Conservation (phyloP, 2,329 filamentous ascomycete species). For the Aspergillus tamarii region DNA sequence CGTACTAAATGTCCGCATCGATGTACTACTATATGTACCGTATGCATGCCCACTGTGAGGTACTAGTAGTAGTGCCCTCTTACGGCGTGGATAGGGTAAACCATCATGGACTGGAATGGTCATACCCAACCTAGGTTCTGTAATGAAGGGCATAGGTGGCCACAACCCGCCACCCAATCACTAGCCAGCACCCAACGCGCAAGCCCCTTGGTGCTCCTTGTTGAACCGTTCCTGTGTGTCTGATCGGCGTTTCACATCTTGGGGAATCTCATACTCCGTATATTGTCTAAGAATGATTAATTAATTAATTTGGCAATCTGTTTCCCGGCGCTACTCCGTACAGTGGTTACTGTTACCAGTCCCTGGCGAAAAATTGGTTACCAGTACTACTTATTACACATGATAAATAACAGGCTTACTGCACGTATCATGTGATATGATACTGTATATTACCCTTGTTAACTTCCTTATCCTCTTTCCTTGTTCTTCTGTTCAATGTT, state of each 20-base stretch:
- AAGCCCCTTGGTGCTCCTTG: conserved; percentile 5
- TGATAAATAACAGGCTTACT: background rate
- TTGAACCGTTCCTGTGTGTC: conserved; percentile 10
- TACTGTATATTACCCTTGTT: background rate
- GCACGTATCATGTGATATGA: background rate
- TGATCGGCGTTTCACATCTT: conserved; percentile 17
- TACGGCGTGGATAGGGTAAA: no score
- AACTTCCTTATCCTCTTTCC: background rate
- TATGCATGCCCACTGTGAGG: no score
- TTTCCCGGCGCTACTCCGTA: conserved; percentile 2
- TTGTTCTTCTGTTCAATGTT: background rate
- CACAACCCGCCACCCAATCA: conserved; percentile 5
- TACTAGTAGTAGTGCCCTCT: no score
- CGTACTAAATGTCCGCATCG: no score
- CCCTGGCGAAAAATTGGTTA: background rate
- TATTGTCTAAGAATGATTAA: background rate
- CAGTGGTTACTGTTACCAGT: background rate
- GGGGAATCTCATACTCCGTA: background rate
- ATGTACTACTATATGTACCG: background rate
- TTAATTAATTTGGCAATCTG: conserved; percentile 1
- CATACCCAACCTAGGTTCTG: background rate
- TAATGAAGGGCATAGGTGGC: conserved; percentile 4
- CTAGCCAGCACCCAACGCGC: background rate
- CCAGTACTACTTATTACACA: background rate
- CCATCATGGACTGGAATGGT: background rate